Evolutionary conservation across 2,329 filamentous ascomycete genomes (phyloP).

Genomic region (Fusarium virguliforme): DNA sequence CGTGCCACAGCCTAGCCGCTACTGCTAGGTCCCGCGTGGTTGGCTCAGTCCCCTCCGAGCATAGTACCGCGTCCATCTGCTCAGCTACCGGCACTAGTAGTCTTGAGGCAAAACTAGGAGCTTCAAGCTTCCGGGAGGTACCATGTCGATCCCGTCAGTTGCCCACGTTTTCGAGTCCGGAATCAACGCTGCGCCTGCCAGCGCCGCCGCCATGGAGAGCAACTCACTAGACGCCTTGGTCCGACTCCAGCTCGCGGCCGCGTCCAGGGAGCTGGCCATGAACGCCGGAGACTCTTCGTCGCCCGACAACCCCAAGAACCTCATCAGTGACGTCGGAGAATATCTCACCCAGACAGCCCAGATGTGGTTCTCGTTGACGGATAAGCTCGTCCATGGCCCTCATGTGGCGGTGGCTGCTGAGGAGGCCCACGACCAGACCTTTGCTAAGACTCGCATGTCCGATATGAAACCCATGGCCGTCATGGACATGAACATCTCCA

Average conservation of each 20-base stretch:
- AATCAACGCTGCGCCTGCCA: constrained; percentile 43
- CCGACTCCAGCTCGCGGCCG: constrained; percentile 50
- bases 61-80: constrained; percentile 38
- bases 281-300: constrained; percentile 27
- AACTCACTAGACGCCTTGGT: constrained; percentile 52
- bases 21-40: constrained; percentile 50
- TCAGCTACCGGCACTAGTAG: constrained; percentile 33
- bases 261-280: constrained; percentile 46
- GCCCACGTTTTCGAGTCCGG: constrained; percentile 53
- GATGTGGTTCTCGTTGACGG: constrained; percentile 55
- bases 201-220: constrained; percentile 26
- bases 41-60: constrained; percentile 39
- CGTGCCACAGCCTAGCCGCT: constrained; percentile 46
- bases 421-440: constrained; percentile 52
- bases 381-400: constrained; percentile 54
- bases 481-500: constrained; percentile 55
- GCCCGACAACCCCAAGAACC: constrained; percentile 46
- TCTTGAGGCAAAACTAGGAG: constrained; percentile 35
- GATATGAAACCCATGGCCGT: constrained; percentile 52
- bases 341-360: constrained; percentile 56
- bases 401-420: constrained; percentile 53
- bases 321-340: constrained; percentile 57
- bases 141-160: constrained; percentile 51
- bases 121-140: constrained; percentile 32
- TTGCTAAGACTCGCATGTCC: constrained; percentile 46